Evolutionary conservation across 305 asterid genomes (phyloP), one percentile per base, ranked within the genome.

Genomic region (Fraxinus dipetala): DNA sequence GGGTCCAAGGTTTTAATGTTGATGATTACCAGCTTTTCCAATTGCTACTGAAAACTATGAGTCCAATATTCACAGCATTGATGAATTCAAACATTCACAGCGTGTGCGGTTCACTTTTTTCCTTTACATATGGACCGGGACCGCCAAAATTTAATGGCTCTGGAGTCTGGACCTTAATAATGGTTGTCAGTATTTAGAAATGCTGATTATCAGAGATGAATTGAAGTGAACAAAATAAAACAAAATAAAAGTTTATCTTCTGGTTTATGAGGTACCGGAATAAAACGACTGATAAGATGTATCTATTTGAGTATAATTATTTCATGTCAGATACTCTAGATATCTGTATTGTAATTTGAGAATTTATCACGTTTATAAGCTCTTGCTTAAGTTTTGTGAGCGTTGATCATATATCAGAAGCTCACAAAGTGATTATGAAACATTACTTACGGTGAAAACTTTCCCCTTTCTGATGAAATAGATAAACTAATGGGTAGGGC

Each of bases 351-450:
- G 76, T 70, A 32, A 31, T 67, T 70, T 14, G 67, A 80, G 72
- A 81, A 24, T 70, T 18, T 61, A 74, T 84, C 84, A 51, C 81
- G 67, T 75, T 80, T 51, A 24, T 26, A 54, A 45, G 82, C 81
- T 79, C 40, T 22, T 78, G 79, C 77, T 70, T 84, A 31, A 72
- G 40, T 30, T 72, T 70, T 80, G 5, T 14, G 3, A 35, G 13
- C n/a, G 78, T 75, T 6, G 56, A 80, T 36, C 40, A 4, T 81
- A 67, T 22, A 4, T 5, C 38, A 6, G 48, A 72, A 14, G 20
- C 76, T 18, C 32, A 36, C 14, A 18, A 32, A 72, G 48, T 72
- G 26, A 34, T n/a, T 34, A 72, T 72, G 26, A 16, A 72, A 72
- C 76, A 40, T 79, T 63, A 34, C 69, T 75, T 36, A 35, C 13